Conservation (phyloP, 306 rosid species). For the Quercus dentata region DNA sequence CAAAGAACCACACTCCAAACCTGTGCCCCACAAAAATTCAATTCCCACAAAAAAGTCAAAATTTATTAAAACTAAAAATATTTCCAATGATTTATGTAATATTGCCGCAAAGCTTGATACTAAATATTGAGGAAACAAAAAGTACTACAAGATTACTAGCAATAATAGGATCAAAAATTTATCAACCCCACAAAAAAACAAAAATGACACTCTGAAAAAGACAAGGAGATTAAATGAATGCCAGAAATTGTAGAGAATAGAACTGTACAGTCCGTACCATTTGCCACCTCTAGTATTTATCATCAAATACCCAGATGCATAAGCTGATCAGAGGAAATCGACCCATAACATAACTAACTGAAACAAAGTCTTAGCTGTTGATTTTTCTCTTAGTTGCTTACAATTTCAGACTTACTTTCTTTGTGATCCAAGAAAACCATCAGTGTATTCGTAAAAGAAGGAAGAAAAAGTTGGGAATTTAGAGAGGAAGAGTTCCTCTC, state of each 20-base stretch:
- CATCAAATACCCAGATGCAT: conserved; percentile 17
- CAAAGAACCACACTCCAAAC: background rate
- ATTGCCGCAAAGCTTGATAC: background rate
- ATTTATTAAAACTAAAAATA: background rate
- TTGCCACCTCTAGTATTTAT: conserved; percentile 27
- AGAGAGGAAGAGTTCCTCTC: conserved; percentile 48
- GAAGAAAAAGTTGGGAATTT: conserved; percentile 25
- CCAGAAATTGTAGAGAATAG: conserved; percentile 2
- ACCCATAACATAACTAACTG: conserved; percentile 31
- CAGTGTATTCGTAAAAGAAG: background rate
- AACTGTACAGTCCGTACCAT: conserved; percentile 28
- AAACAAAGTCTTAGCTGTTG: conserved; percentile 1
- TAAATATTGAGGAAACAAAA: background rate
- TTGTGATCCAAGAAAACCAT: background rate
- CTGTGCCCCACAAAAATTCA: background rate
- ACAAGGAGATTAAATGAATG: background rate
- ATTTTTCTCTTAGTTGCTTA: conserved; percentile 6
- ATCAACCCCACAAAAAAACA: conserved; percentile 3
- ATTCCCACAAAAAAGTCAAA: background rate
- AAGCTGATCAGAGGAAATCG: conserved; percentile 32
- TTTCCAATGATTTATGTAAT: background rate
- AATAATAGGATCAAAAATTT: background rate
- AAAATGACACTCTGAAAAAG: background rate
- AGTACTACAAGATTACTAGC: background rate
- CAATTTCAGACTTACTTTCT: background rate